A percentile compares a stretch with the other conserved stretches of the same genome.
Evolutionary conservation across 768 basidiomycete species (phyloP).

Genomic region (Serendipita sp.): DNA sequence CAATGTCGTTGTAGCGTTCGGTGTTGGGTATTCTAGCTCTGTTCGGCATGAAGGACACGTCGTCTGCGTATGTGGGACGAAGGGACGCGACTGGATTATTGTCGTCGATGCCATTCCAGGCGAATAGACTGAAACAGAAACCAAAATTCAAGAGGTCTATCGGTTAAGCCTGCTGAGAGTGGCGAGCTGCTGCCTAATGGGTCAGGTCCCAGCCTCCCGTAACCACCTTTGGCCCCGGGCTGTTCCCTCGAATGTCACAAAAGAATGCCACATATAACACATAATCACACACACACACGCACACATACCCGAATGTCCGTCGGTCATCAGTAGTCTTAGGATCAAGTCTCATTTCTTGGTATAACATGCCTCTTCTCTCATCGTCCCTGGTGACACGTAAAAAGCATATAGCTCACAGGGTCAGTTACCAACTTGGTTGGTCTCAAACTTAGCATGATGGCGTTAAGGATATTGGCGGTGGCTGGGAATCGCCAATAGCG

Average conservation of each 20-base stretch:
- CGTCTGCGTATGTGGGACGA: constrained; percentile 50
- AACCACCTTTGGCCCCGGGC: too few species aligned
- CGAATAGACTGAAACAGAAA: background rate
- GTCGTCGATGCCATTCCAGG: background rate
- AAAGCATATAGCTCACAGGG: too few species aligned
- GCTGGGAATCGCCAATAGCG: background rate
- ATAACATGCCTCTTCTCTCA: too few species aligned
- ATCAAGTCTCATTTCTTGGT: too few species aligned
- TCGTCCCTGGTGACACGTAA: too few species aligned
- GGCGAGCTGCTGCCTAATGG: background rate
- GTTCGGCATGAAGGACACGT: constrained; percentile 40
- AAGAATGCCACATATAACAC: background rate
- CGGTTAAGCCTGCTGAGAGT: background rate
- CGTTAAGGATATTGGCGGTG: background rate
- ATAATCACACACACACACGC: too few species aligned
- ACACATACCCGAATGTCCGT: too few species aligned
- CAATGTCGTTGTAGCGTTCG: constrained; percentile 35
- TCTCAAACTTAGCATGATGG: too few species aligned
- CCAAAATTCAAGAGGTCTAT: background rate
- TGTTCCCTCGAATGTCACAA: background rate
- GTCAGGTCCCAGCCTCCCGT: too few species aligned
- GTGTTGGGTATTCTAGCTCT: constrained; percentile 53
- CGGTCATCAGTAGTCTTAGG: too few species aligned
- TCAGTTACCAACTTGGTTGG: too few species aligned
- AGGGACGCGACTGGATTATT: constrained; percentile 44